phyloP scores from a whole-genome alignment of 108 stramenopile genomes.

The Tribonema minus region DNA sequence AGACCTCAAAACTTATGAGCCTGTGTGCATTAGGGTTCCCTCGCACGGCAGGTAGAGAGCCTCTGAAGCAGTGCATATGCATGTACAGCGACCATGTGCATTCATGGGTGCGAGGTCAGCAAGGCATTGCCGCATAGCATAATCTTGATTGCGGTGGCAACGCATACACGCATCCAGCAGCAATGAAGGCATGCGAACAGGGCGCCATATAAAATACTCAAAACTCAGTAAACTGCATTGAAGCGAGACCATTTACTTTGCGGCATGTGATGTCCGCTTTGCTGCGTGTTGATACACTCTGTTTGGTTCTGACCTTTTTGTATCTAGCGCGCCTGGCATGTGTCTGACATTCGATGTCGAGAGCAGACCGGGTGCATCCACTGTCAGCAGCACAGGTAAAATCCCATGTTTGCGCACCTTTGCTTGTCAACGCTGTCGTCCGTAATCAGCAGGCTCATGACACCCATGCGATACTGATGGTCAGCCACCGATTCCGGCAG shows the following conservation, averaged over 20 bases:
- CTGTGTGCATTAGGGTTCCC: too few species aligned
- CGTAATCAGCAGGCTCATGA: constrained; percentile 51
- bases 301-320: background rate
- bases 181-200: too few species aligned
- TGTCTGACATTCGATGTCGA: background rate
- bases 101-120: background rate
- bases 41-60: too few species aligned
- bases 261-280: background rate
- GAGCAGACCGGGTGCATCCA: background rate
- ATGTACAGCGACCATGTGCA: background rate
- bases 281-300: background rate
- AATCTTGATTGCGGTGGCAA: too few species aligned
- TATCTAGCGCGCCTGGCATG: background rate
- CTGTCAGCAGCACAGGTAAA: too few species aligned
- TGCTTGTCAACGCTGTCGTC: constrained; percentile 44
- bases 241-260: background rate
- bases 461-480: constrained; percentile 52
- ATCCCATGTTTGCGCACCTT: too few species aligned
- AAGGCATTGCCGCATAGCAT: too few species aligned
- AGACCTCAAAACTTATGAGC: too few species aligned
- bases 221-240: too few species aligned
- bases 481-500: constrained; percentile 30
- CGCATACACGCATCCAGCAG: too few species aligned
- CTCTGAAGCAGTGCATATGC: too few species aligned
- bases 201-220: too few species aligned